phyloP scores from a whole-genome alignment of 2,329 filamentous ascomycete genomes.

The Amesomyces nigricolor region DNA sequence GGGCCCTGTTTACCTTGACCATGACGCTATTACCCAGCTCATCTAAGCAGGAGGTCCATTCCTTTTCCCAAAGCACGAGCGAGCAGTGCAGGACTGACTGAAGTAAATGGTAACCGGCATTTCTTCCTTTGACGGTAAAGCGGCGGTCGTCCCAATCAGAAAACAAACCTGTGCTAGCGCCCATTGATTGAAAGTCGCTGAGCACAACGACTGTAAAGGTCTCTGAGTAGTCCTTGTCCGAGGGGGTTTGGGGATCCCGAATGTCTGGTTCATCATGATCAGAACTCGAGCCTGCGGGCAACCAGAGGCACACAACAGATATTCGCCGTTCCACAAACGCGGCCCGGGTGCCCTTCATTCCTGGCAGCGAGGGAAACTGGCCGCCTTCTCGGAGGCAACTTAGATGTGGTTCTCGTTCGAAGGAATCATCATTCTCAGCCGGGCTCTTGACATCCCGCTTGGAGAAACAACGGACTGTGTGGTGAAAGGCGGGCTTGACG shows the following conservation, averaged over 20 bases:
- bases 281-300: too few species aligned
- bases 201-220: constrained; percentile 2
- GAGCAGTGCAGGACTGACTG: constrained; percentile 1
- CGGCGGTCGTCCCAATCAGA: not conserved
- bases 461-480: constrained; percentile 7
- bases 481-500: not conserved
- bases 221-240: not conserved
- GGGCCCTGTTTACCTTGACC: not conserved
- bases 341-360: not conserved
- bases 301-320: constrained; percentile 5
- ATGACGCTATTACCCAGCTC: not conserved
- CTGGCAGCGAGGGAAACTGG: not conserved
- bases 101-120: constrained; percentile 6
- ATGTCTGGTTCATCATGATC: too few species aligned
- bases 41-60: constrained; percentile 3
- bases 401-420: not conserved
- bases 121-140: not conserved
- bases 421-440: not conserved
- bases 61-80: not conserved
- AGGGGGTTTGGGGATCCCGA: too few species aligned
- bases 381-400: not conserved
- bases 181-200: not conserved
- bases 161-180: not conserved
- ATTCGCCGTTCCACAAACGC: constrained; percentile 4
- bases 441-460: too few species aligned